phyloP scores from a whole-genome alignment of 495 filamentous ascomycete species.

The Penicillium steckii region DNA sequence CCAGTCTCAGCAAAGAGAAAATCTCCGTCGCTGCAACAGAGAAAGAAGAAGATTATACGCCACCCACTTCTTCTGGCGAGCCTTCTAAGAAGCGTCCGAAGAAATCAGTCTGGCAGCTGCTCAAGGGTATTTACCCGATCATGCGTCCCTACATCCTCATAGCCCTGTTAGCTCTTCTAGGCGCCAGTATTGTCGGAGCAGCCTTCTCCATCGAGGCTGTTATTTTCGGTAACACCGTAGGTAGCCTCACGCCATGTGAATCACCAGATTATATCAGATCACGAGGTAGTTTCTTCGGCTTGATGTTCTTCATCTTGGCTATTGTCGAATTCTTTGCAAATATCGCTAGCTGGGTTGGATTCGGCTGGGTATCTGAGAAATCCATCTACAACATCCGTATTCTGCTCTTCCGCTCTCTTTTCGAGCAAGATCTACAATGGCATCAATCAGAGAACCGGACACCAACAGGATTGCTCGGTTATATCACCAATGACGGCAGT shows the following conservation, averaged over 20 bases:
- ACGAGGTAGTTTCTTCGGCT: constrained; percentile 47
- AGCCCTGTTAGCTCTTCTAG: constrained; percentile 37
- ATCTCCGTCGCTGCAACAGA: constrained; percentile 11
- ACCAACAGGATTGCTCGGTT: constrained; percentile 44
- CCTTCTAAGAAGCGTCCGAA: constrained; percentile 31
- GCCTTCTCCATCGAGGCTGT: constrained; percentile 50
- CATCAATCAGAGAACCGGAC: constrained; percentile 47
- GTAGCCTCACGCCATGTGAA: constrained; percentile 44
- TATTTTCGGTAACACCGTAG: constrained; percentile 54
- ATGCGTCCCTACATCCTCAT: constrained; percentile 39
- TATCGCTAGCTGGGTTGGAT: constrained; percentile 43
- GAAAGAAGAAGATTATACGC: constrained; percentile 22
- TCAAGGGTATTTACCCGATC: constrained; percentile 30
- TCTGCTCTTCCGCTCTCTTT: constrained; percentile 48
- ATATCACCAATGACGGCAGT: constrained; percentile 51
- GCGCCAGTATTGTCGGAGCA: constrained; percentile 46
- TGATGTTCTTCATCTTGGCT: constrained; percentile 55
- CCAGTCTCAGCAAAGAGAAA: constrained; percentile 13
- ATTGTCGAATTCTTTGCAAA: constrained; percentile 55
- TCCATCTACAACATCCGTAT: constrained; percentile 48
- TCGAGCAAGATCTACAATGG: constrained; percentile 56
- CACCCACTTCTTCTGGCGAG: background rate
- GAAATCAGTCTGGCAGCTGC: constrained; percentile 32
- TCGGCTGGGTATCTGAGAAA: constrained; percentile 53
- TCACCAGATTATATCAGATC: constrained; percentile 33